Evolutionary conservation across 768 basidiomycete species (phyloP).

Genomic region (Calocybe indica): DNA sequence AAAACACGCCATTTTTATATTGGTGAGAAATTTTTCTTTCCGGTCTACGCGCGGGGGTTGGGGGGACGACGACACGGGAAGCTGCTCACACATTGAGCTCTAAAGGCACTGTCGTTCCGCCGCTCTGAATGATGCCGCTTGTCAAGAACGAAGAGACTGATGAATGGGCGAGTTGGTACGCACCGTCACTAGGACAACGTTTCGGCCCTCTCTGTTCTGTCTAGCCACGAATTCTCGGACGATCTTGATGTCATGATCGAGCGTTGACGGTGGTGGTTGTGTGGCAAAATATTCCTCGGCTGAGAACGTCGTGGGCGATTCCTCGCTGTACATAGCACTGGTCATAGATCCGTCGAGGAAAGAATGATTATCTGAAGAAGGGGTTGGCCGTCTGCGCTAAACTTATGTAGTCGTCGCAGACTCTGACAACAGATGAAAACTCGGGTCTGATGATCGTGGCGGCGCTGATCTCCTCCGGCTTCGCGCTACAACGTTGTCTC

Average conservation of each 20-base stretch:
- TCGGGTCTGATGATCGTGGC: too few species aligned
- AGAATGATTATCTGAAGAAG: too few species aligned
- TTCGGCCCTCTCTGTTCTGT: conserved; percentile 59
- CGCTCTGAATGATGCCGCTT: conserved; percentile 58
- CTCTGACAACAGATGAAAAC: too few species aligned
- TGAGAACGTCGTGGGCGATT: conserved; percentile 53
- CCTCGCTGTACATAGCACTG: conserved; percentile 4
- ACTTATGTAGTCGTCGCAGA: too few species aligned
- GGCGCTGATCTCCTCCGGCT: too few species aligned
- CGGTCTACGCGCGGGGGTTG: conserved; percentile 15
- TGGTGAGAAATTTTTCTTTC: too few species aligned
- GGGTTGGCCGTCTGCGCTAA: too few species aligned
- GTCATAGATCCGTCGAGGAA: too few species aligned
- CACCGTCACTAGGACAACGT: conserved; percentile 93
- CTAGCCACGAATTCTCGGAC: conserved; percentile 66
- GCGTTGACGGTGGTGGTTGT: conserved; percentile 69
- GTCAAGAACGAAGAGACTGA: background rate
- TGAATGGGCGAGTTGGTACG: conserved; percentile 18
- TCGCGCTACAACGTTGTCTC: too few species aligned
- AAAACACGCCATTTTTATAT: conserved; percentile 12
- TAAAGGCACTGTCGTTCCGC: conserved; percentile 95
- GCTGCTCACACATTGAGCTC: conserved; percentile 96
- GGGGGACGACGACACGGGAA: conserved; percentile 7
- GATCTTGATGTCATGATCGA: conserved; percentile 59
- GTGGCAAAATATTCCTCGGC: conserved; percentile 89